Evolutionary conservation across 2,329 filamentous ascomycete species (phyloP), one percentile per base, ranked within the genome.

Genomic region (Hymenoscyphus fraxineus): DNA sequence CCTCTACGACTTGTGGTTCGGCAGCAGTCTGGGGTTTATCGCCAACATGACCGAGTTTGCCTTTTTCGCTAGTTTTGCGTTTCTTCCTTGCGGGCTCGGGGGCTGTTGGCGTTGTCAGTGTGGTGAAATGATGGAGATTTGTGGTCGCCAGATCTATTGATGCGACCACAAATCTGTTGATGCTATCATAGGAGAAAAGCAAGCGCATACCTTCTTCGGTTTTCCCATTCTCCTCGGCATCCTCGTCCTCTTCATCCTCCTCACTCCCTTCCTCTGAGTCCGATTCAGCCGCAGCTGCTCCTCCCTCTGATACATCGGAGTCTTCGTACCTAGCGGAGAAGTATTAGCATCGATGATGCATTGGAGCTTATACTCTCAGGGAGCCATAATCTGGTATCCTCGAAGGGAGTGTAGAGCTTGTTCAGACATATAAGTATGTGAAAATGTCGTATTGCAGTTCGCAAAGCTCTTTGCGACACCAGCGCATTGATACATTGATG

Each of bases 211-310:
- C 65, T 65, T 67, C 68, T 57, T 38, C 67, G 54, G 68, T 65
- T 51, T 71, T 65, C 35, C 66, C 66, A 12, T 71, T 59, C 58
- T 69, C 63, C 58, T 70, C 66, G 40, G 69, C 66, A 16, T 67
- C 66, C 10, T 71, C 69, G 57, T 73, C 67, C 22, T 67, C 65
- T 35, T 67, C 64, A 63, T 35, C 35, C 1, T 35, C 35, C 9
- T 35, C 35, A 55, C 77, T 73, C 61, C 78, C 76, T 32, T 77
- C 73, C 22, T 79, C 77, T 64, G 75, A 73, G 40, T 72, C 75
- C 68, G 76, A 69, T 68, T 74, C 71, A 65, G 71, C 73, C 58
- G 65, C 70, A 63, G 68, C 66, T 66, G 73, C 72, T 62, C 73
- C 68, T 51, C 44, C 44, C 15, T 51, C 44, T 16, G 44, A 51